Base-by-base conservation (phyloP, 768 basidiomycete species). In the Rhodotorula babjevae region DNA sequence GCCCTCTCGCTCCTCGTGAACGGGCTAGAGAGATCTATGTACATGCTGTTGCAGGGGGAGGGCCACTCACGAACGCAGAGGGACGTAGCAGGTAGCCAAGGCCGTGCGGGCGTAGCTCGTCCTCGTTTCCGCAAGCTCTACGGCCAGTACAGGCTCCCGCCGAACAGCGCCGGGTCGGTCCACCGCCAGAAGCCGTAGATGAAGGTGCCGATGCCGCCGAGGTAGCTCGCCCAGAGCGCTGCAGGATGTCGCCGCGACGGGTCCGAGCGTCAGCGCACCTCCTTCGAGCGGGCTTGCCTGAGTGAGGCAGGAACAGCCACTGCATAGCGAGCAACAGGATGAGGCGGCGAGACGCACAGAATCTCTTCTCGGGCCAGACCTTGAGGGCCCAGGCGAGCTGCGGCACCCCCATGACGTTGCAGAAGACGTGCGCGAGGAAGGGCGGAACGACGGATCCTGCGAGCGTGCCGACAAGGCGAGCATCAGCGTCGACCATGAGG, bases 381-480 rank as follows among this genome's bases (percentile, higher is more conserved):
- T 77, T 76, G 49, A 90, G 77, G 69, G 93, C 91, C 44, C 82
- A 81, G 0, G 74, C 78, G 36, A 89, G 84, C 64, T 87, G 84
- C 5, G 95, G 96, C 42, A 97, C 77, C 1, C 94, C 94, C 91
- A 97, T 94, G 62, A 90, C 80, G 79, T 99, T 99, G 84, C 96
- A 98, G 79, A 93, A 95, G 1, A 90, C 82, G 79, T 99, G 96
- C 0, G 92, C 87, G 16, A 85, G 81, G 66, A 93, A 84, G 4
- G 93, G 84, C 2, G 93, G 89, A 44, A 89, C 80, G 69, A 97
- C 82, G 10, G 92, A 93, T 25, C 80, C 81, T 82, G 72, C 11
- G 19, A 29, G 36, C 36, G 29, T n/a, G n/a, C n/a, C n/a, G 23
- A n/a, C 19, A 27, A 21, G 16, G 10, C 42, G 42, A 8, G 9